Percentiles rank a stretch among this genome's conserved stretches.
Evolutionary conservation across 2,329 filamentous ascomycete species (phyloP).

Genomic region (Hansfordia pulvinata): DNA sequence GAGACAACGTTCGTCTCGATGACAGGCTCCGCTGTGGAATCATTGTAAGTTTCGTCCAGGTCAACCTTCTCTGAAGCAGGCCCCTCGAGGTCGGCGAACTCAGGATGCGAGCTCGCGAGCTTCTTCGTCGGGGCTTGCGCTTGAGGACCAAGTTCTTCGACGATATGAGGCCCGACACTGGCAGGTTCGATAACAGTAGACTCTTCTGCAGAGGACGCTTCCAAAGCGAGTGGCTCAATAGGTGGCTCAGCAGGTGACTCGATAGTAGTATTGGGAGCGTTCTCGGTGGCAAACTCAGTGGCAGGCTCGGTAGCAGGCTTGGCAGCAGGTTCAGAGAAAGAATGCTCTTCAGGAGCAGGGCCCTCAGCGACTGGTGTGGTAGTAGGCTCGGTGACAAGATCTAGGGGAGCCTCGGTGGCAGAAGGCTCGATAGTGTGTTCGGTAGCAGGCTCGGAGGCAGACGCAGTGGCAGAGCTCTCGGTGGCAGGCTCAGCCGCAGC

Average conservation of each 20-base stretch:
- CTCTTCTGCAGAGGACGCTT: background rate
- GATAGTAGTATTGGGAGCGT: too few species aligned
- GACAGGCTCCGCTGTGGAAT: slow-evolving; percentile 1
- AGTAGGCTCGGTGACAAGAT: too few species aligned
- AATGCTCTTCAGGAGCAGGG: background rate
- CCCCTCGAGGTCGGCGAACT: slow-evolving; percentile 1
- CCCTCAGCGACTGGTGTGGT: slow-evolving; percentile 3
- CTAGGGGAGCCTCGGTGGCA: background rate
- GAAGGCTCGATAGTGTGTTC: background rate
- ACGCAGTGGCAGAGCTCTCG: too few species aligned
- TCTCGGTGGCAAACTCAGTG: too few species aligned
- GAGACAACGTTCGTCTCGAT: slow-evolving; percentile 1
- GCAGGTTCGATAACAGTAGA: background rate
- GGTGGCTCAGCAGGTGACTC: too few species aligned
- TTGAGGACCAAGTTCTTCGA: slow-evolving; percentile 2
- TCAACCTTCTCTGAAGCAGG: background rate
- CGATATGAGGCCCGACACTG: background rate
- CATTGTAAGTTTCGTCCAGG: background rate
- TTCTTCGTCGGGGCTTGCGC: slow-evolving; percentile 2
- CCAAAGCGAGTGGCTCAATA: background rate
- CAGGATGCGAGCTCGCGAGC: slow-evolving; percentile 3
- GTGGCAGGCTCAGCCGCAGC: too few species aligned
- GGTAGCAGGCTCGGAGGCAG: slow-evolving; percentile 3
- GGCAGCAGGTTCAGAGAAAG: background rate
- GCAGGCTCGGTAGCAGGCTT: too few species aligned